Evolutionary conservation across 1,284 basidiomycete species (phyloP).

Genomic region (Ganoderma multipileum): DNA sequence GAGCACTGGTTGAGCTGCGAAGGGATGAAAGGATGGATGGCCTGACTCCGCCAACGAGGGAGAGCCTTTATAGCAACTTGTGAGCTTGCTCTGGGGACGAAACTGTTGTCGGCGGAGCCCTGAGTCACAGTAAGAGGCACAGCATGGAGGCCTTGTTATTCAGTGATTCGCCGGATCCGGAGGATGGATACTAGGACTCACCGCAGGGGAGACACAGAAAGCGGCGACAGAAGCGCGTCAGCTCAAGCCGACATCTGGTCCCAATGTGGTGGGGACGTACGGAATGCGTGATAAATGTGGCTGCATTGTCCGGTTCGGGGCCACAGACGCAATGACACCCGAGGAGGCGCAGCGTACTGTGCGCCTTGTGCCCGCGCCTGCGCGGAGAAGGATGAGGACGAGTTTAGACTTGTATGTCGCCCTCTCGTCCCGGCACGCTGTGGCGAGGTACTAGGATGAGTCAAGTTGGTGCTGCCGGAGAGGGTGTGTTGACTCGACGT

Average conservation of each 20-base stretch:
- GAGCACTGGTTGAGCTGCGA: background rate
- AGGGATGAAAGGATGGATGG: slow-evolving; percentile 14
- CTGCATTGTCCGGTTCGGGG: slow-evolving; percentile 17
- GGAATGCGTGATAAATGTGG: slow-evolving; percentile 22
- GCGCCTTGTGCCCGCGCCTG: slow-evolving; percentile 19
- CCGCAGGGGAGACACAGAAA: slow-evolving; percentile 13
- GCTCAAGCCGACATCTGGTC: slow-evolving; percentile 19
- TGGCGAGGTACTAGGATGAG: slow-evolving; percentile 23
- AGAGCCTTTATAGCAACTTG: slow-evolving; percentile 24
- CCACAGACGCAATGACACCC: slow-evolving; percentile 25
- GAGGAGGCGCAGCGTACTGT: slow-evolving; percentile 26
- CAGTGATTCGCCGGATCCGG: slow-evolving; percentile 34
- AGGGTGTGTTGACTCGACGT: slow-evolving; percentile 29
- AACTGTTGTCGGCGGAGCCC: slow-evolving; percentile 20
- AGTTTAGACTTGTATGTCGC: slow-evolving; percentile 29
- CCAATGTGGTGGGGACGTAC: slow-evolving; percentile 22
- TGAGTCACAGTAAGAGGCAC: slow-evolving; percentile 36
- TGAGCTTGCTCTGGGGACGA: slow-evolving; percentile 15
- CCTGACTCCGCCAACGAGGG: slow-evolving; percentile 18
- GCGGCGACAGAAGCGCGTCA: slow-evolving; percentile 22
- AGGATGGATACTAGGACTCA: slow-evolving; percentile 27
- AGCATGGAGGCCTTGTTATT: slow-evolving; percentile 29
- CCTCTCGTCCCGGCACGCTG: slow-evolving; percentile 21
- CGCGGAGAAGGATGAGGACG: slow-evolving; percentile 11
- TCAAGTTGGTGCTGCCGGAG: slow-evolving; percentile 22